Evolutionary conservation across 2,329 filamentous ascomycete genomes (phyloP), one percentile per base, ranked within the genome.

Genomic region (Aspergillus amoenus): DNA sequence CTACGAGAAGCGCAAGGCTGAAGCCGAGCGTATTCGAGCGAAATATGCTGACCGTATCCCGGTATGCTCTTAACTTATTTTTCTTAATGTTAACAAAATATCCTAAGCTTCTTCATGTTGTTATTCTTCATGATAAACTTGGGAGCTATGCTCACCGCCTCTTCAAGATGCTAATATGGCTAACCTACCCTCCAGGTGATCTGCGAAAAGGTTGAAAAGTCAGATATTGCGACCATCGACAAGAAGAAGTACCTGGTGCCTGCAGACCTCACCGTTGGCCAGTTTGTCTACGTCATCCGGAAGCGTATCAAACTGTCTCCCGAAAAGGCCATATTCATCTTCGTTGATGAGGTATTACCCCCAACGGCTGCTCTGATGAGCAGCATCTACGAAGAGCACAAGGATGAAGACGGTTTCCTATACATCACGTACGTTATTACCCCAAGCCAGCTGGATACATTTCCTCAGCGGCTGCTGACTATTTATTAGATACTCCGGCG

Each of bases 201-300:
- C 76, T 99, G 94, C 84, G 94, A 97, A 80, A 97, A 97, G 84
- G 93, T 97, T 68, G 94, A 99, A 81, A 97, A 97, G 82, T 95
- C 90, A 61, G 94, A 99, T 76, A 99, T 99, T 70, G 94, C 94
- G 60, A 97, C 94, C 67, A 99, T 99, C 84, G 94, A 99, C 82
- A 99, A 99, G 88, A 99, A 99, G 88, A 99, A 99, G 83, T 99
- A 99, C 74, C 86, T 99, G 48, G 94, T 99, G 27, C 94, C 94
- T 13, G 92, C 94, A 68, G 94, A 99, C 75, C 86, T 99, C 73
- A 99, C 94, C 62, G 94, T 99, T 63, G 94, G 94, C 70, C 94
- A 99, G 88, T 97, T 99, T 76, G 94, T 99, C 81, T 99, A 99
- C 79, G 94, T 99, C 65, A 99, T 99, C 80, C 92, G 94, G 77